phyloP scores from a whole-genome alignment of 768 basidiomycete genomes.

The Tricholoma bakamatsutake region DNA sequence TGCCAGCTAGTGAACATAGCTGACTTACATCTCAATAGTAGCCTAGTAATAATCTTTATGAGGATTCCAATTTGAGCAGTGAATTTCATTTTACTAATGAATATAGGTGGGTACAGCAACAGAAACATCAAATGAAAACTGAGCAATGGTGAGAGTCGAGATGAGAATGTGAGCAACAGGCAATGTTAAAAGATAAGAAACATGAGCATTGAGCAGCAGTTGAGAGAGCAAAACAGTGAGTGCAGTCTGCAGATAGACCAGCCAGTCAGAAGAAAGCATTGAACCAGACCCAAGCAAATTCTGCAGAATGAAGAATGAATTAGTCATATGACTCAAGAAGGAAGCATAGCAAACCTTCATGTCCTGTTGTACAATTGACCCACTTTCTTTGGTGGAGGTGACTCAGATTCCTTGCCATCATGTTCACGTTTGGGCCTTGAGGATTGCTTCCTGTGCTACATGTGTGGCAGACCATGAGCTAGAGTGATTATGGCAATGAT shows the following conservation, averaged over 20 bases:
- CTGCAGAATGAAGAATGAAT: background rate
- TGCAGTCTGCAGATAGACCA: background rate
- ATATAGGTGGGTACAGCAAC: background rate
- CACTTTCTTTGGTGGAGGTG: background rate
- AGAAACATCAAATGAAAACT: background rate
- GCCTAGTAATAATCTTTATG: background rate
- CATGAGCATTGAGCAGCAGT: background rate
- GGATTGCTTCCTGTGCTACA: background rate
- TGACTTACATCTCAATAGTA: background rate
- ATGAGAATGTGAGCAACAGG: background rate
- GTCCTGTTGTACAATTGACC: background rate
- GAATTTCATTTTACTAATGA: background rate
- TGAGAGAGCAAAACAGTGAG: background rate
- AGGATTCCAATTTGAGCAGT: background rate
- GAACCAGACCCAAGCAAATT: background rate
- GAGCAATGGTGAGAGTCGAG: background rate
- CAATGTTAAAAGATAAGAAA: background rate
- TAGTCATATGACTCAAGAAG: background rate
- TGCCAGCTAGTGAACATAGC: background rate
- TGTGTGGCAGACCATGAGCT: background rate
- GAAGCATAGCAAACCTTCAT: background rate
- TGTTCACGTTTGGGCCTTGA: background rate
- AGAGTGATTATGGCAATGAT: background rate
- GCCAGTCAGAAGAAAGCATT: background rate
- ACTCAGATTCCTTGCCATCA: background rate